Percentiles rank a stretch among this genome's conserved stretches.
These are phyloP conservation scores for Cladosporium sp. DNA, from an alignment of 2,329 filamentous ascomycete species.

Conservation along the genomic window DNA sequence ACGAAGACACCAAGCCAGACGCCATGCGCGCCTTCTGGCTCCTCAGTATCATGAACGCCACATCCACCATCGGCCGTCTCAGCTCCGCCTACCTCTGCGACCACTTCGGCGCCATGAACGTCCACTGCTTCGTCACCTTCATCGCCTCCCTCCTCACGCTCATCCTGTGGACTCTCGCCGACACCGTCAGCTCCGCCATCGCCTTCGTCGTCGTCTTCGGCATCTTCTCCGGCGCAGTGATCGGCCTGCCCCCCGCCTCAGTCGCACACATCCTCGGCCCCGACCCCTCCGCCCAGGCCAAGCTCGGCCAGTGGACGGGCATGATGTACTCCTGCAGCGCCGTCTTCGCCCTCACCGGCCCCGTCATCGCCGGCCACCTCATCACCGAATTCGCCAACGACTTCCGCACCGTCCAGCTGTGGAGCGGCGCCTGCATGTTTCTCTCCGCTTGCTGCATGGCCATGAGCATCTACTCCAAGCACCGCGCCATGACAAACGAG, in stretches of 20 bases:
- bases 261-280: slow-evolving; percentile 43
- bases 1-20: slow-evolving; percentile 22
- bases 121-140: slow-evolving; percentile 42
- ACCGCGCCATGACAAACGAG: not conserved
- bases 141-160: slow-evolving; percentile 41
- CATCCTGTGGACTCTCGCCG: slow-evolving; percentile 41
- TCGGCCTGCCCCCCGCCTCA: slow-evolving; percentile 48
- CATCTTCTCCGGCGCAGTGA: slow-evolving; percentile 46
- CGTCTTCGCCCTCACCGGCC: slow-evolving; percentile 43
- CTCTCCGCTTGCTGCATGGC: slow-evolving; percentile 40
- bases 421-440: slow-evolving; percentile 42
- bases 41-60: slow-evolving; percentile 48
- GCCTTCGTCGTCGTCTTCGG: slow-evolving; percentile 48
- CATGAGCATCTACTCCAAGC: slow-evolving; percentile 8
- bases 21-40: slow-evolving; percentile 47
- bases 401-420: slow-evolving; percentile 45
- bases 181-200: slow-evolving; percentile 37
- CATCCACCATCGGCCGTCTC: slow-evolving; percentile 45
- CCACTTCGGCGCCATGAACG: slow-evolving; percentile 41
- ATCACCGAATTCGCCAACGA: slow-evolving; percentile 36
- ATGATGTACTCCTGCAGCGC: slow-evolving; percentile 50
- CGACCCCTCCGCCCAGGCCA: slow-evolving; percentile 29
- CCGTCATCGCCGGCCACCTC: slow-evolving; percentile 45
- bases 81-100: slow-evolving; percentile 44
- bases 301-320: slow-evolving; percentile 49